These are phyloP conservation scores for Heterobasidion parviporum DNA, from an alignment of 1,284 basidiomycete species.

Conservation along the genomic window DNA sequence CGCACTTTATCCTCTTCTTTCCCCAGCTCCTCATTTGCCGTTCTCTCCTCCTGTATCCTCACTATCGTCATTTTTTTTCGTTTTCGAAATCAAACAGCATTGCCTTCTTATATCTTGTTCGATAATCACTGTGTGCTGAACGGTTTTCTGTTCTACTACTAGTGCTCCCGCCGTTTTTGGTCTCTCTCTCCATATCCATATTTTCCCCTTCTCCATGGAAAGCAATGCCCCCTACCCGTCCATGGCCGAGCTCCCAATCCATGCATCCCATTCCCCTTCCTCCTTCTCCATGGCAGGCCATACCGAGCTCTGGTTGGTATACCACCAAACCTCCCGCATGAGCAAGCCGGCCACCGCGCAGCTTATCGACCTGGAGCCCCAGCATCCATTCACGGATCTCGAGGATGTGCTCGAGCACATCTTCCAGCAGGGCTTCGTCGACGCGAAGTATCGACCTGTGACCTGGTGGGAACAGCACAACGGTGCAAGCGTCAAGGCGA, in stretches of 20 bases:
- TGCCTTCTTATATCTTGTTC: no score
- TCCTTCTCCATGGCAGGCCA: conserved; percentile 16
- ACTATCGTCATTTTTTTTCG: no score
- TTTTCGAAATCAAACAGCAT: no score
- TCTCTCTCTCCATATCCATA: no score
- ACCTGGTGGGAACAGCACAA: conserved; percentile 35
- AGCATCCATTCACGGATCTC: conserved; percentile 28
- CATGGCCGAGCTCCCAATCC: no score
- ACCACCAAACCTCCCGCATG: conserved; percentile 34
- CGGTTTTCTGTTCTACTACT: no score
- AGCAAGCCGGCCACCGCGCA: conserved; percentile 33
- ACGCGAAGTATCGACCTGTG: conserved; percentile 29
- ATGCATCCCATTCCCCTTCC: background rate
- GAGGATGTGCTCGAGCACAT: conserved; percentile 42
- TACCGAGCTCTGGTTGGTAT: conserved; percentile 38
- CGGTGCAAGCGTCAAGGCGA: conserved; percentile 26
- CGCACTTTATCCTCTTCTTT: no score
- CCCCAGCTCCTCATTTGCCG: no score
- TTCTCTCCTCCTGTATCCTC: no score
- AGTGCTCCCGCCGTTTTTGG: no score
- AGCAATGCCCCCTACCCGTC: no score
- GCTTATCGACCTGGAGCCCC: conserved; percentile 35
- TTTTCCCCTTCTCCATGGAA: background rate
- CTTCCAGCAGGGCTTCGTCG: conserved; percentile 36
- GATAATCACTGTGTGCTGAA: no score